A percentile compares a stretch with the other conserved stretches of the same genome.
Evolutionary conservation across 345 rosid species (phyloP).

Genomic region (Rhodomyrtus tomentosa): DNA sequence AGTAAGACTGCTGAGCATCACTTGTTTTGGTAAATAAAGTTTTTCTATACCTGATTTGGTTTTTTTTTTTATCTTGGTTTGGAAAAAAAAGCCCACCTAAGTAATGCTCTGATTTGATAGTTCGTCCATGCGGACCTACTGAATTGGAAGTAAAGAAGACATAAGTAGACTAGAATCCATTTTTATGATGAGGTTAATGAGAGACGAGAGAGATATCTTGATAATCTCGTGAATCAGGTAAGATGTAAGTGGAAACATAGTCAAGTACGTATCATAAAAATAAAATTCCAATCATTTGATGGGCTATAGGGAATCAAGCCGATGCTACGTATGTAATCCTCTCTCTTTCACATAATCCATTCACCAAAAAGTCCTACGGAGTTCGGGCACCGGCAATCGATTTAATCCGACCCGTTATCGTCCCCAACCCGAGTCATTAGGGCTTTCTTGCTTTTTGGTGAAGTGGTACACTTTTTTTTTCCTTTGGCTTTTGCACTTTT

Average conservation of each 20-base stretch:
- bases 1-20: too few species aligned
- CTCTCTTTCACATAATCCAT: not conserved
- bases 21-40: too few species aligned
- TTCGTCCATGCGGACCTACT: not conserved
- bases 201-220: not conserved
- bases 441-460: not conserved
- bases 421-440: not conserved
- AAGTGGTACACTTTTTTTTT: not conserved
- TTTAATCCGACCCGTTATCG: not conserved
- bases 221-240: not conserved
- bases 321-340: not conserved
- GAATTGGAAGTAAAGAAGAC: not conserved
- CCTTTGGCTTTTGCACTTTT: not conserved
- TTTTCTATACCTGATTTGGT: too few species aligned
- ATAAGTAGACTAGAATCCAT: not conserved
- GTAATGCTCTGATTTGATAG: not conserved
- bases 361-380: not conserved
- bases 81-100: too few species aligned
- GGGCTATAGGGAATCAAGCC: not conserved
- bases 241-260: not conserved
- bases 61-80: too few species aligned
- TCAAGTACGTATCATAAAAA: not conserved
- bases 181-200: not conserved
- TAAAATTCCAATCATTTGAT: not conserved
- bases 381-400: not conserved